Percentiles rank a stretch among this genome's conserved stretches.
phyloP scores from a whole-genome alignment of 2,329 filamentous ascomycete species.

The Stagonosporopsis tanaceti region DNA sequence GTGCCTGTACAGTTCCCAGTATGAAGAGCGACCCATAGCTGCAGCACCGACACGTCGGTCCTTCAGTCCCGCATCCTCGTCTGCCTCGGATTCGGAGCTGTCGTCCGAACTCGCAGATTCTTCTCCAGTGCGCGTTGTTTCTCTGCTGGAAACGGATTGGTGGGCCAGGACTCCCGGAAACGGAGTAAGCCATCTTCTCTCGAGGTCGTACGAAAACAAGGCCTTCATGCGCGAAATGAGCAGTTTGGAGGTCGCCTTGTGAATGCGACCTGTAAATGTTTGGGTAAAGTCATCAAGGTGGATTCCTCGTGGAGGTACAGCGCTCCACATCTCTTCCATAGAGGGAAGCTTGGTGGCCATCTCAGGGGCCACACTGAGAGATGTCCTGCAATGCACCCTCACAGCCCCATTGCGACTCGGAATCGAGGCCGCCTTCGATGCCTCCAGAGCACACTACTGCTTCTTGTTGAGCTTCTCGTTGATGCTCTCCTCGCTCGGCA shows the following conservation, averaged over 20 bases:
- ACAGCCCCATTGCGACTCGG: neutral
- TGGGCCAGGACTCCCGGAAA: neutral
- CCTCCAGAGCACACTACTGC: neutral
- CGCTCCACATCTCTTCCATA: neutral
- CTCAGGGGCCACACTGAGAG: neutral
- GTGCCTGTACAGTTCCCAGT: neutral
- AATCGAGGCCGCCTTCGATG: neutral
- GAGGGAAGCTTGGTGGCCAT: neutral
- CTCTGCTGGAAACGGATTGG: neutral
- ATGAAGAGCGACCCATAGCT: neutral
- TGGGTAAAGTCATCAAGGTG: neutral
- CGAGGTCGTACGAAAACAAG: neutral
- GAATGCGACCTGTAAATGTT: neutral
- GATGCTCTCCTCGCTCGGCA: conserved; percentile 43
- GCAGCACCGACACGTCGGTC: too few relatives aligned
- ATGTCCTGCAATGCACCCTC: neutral
- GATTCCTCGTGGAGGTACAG: neutral
- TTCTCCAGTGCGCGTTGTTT: neutral
- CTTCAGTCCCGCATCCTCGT: neutral
- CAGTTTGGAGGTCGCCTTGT: neutral
- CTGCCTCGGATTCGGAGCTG: neutral
- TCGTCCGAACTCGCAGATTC: neutral
- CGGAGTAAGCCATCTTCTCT: neutral
- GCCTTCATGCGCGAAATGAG: neutral
- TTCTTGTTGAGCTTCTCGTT: conserved; percentile 22